phyloP scores from a whole-genome alignment of 2,329 filamentous ascomycete species.

The Colletotrichum orbiculare region DNA sequence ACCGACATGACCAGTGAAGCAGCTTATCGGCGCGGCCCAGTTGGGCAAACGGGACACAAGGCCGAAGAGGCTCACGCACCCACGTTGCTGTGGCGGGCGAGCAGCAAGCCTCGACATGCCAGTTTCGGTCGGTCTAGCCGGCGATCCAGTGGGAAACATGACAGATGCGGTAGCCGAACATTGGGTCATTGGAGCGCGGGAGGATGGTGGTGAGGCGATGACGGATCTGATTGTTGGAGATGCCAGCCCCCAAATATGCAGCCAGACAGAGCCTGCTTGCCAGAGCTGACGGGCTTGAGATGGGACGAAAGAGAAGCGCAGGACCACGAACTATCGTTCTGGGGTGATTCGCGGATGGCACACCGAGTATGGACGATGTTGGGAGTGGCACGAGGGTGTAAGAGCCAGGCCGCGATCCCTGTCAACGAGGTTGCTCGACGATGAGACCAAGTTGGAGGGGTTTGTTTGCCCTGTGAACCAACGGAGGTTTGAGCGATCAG shows the following conservation, averaged over 20 bases:
- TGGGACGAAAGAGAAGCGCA: neutral
- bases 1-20: neutral
- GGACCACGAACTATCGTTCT: too few relatives aligned
- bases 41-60: neutral
- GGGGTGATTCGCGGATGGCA: too few relatives aligned
- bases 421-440: too few relatives aligned
- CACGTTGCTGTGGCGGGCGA: constrained; percentile 1
- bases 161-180: constrained; percentile 9
- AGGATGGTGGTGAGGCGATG: constrained; percentile 15
- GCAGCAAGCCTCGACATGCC: constrained; percentile 19
- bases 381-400: neutral
- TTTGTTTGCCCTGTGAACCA: constrained; percentile 13
- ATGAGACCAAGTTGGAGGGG: too few relatives aligned
- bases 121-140: constrained; percentile 24
- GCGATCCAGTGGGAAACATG: constrained; percentile 7
- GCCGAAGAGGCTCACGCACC: neutral
- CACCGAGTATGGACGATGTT: too few relatives aligned
- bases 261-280: constrained; percentile 26
- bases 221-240: constrained; percentile 11
- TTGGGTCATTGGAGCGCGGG: constrained; percentile 12
- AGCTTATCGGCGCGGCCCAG: neutral
- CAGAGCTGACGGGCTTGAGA: neutral
- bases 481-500: neutral
- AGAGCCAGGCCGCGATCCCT: neutral
- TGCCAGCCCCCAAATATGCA: constrained; percentile 16